phyloP scores from a whole-genome alignment of 352 stramenopile species.

The Globisporangium lucens region DNA sequence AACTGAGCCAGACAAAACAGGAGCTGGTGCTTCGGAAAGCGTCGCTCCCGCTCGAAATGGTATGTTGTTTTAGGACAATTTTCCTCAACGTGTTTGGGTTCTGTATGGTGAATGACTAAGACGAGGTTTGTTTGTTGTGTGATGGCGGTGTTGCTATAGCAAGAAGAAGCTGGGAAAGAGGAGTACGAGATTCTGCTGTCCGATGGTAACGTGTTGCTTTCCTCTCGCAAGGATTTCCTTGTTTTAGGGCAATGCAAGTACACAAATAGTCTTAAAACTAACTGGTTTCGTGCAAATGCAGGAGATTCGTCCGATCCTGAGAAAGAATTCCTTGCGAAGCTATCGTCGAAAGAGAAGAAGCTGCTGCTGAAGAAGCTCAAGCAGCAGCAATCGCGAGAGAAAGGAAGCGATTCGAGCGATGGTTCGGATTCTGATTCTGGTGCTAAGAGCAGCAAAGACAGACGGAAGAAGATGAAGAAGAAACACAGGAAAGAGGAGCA shows the following conservation, averaged over 20 bases:
- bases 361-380: slow-evolving; percentile 55
- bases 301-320: slow-evolving; percentile 34
- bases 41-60: slow-evolving; percentile 73
- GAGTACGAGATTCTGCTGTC: slow-evolving; percentile 72
- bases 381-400: slow-evolving; percentile 22
- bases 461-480: slow-evolving; percentile 20
- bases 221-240: not conserved
- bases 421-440: slow-evolving; percentile 21
- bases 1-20: slow-evolving; percentile 45
- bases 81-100: not conserved
- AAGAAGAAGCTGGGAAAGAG: slow-evolving; percentile 22
- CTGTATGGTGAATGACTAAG: not conserved
- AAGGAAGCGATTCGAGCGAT: slow-evolving; percentile 15
- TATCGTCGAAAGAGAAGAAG: slow-evolving; percentile 73
- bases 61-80: not conserved
- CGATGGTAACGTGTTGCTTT: slow-evolving; percentile 30
- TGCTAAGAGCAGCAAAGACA: slow-evolving; percentile 12
- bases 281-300: not conserved
- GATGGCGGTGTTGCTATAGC: slow-evolving; percentile 9
- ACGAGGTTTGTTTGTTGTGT: not conserved
- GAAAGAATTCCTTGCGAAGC: slow-evolving; percentile 41
- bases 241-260: not conserved
- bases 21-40: slow-evolving; percentile 52
- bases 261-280: not conserved
- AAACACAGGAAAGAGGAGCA: slow-evolving; percentile 16